phyloP scores from a whole-genome alignment of 805 yeast genomes.

The Lachancea quebecensis region DNA sequence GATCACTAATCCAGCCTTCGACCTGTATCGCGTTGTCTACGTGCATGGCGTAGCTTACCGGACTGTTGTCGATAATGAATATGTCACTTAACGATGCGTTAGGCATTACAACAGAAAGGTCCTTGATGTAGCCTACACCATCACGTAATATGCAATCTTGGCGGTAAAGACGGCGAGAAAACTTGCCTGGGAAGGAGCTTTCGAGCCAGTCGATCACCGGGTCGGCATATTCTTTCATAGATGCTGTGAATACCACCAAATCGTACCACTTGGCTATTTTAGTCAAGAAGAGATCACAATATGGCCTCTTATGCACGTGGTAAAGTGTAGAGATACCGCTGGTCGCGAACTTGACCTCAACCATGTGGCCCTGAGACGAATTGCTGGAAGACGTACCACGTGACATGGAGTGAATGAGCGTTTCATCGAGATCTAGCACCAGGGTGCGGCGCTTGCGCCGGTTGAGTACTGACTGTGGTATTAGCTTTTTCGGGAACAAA shows the following conservation, averaged over 20 bases:
- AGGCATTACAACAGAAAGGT: conserved; percentile 32
- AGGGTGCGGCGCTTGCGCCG: conserved; percentile 47
- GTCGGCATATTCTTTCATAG: conserved; percentile 91
- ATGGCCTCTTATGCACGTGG: conserved; percentile 87
- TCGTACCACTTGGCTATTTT: conserved; percentile 83
- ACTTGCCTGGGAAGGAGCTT: conserved; percentile 41
- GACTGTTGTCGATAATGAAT: conserved; percentile 86
- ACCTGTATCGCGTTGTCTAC: conserved; percentile 85
- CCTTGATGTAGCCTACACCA: conserved; percentile 85
- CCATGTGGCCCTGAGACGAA: conserved; percentile 50
- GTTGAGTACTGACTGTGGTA: conserved; percentile 31
- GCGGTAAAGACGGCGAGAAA: conserved; percentile 65
- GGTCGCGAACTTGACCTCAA: conserved; percentile 60
- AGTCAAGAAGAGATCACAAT: conserved; percentile 74
- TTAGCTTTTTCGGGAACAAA: conserved; percentile 38
- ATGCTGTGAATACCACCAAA: conserved; percentile 87
- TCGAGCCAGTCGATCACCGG: conserved; percentile 94
- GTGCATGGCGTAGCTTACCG: conserved; percentile 77
- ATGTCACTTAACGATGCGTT: conserved; percentile 37
- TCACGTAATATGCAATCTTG: conserved; percentile 68
- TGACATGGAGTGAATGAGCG: conserved; percentile 84
- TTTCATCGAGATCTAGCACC: conserved; percentile 88
- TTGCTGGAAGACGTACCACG: conserved; percentile 37
- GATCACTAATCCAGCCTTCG: conserved; percentile 98
- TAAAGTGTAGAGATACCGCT: conserved; percentile 73